A percentile compares a stretch with the other conserved stretches of the same genome.
These are phyloP conservation scores for Acanthamoeba rhysodes DNA, from an alignment of 208 protist genomes.

Conservation along the genomic window DNA sequence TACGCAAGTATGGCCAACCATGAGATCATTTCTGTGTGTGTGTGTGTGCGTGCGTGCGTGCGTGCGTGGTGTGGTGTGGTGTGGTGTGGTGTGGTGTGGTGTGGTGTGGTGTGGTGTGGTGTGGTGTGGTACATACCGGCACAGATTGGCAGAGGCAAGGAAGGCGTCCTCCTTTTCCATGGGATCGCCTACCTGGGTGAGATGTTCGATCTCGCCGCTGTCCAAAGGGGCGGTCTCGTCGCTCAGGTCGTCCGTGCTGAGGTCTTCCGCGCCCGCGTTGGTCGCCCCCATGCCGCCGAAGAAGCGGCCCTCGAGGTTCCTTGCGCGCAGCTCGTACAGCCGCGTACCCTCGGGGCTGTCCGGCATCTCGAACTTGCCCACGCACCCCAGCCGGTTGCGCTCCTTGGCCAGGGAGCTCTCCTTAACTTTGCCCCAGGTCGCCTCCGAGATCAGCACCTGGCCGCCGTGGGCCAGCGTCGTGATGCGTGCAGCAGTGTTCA, in stretches of 20 bases:
- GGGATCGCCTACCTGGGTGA: neutral
- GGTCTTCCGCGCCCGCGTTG: neutral
- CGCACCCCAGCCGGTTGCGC: neutral
- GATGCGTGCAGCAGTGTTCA: neutral
- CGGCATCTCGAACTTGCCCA: constrained; percentile 24
- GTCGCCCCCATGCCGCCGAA: neutral
- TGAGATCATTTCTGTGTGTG: too few relatives aligned
- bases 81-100: too few relatives aligned
- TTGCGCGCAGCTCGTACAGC: constrained; percentile 20
- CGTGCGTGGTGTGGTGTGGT: neutral
- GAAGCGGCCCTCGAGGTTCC: constrained; percentile 22
- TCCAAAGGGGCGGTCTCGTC: neutral
- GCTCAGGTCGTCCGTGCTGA: neutral
- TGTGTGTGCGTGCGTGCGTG: neutral
- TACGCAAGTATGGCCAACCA: neutral
- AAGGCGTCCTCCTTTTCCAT: neutral
- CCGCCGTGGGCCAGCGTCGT: constrained; percentile 44
- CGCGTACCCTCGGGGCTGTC: neutral
- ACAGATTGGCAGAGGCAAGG: constrained; percentile 18
- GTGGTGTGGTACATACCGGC: neutral
- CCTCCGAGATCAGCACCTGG: constrained; percentile 36
- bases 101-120: too few relatives aligned
- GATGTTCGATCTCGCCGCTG: neutral
- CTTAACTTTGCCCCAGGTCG: neutral
- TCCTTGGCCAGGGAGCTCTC: constrained; percentile 32